Evolutionary conservation across 148 eudicot species (phyloP).

Genomic region (Linanthus parryae): DNA sequence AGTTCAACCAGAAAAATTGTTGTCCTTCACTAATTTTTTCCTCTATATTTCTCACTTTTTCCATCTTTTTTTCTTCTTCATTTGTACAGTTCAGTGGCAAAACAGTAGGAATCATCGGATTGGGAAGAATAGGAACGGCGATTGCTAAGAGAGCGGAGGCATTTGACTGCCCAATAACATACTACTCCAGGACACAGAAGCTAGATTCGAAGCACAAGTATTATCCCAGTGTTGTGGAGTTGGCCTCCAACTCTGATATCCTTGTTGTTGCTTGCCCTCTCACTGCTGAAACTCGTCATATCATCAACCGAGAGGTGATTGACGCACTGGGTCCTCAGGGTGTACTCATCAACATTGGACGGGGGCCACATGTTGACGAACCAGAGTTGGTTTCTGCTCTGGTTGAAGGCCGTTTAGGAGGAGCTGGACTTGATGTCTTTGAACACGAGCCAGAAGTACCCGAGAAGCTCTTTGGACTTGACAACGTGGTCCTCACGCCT

Average conservation of each 20-base stretch:
- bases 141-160: slow-evolving; percentile 85
- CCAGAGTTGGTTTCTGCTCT: slow-evolving; percentile 70
- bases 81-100: slow-evolving; percentile 70
- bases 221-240: slow-evolving; percentile 45
- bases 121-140: slow-evolving; percentile 76
- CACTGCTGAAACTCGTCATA: slow-evolving; percentile 65
- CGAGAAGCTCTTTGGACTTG: slow-evolving; percentile 61
- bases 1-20: no score
- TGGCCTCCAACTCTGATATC: slow-evolving; percentile 68
- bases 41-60: neutral
- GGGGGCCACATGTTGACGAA: slow-evolving; percentile 88
- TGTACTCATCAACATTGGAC: slow-evolving; percentile 71
- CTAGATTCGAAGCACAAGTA: slow-evolving; percentile 51
- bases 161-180: slow-evolving; percentile 73
- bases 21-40: neutral
- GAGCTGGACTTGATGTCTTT: slow-evolving; percentile 82
- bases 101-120: slow-evolving; percentile 78
- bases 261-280: slow-evolving; percentile 72
- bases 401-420: slow-evolving; percentile 76
- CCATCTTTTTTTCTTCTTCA: neutral
- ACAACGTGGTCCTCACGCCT: slow-evolving; percentile 68
- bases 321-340: slow-evolving; percentile 78
- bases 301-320: slow-evolving; percentile 68
- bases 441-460: slow-evolving; percentile 81
- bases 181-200: slow-evolving; percentile 71